Percentiles rank a stretch among this genome's conserved stretches.
Evolutionary conservation across 1,284 basidiomycete genomes (phyloP).

Genomic region (Cryptococcus sp.): DNA sequence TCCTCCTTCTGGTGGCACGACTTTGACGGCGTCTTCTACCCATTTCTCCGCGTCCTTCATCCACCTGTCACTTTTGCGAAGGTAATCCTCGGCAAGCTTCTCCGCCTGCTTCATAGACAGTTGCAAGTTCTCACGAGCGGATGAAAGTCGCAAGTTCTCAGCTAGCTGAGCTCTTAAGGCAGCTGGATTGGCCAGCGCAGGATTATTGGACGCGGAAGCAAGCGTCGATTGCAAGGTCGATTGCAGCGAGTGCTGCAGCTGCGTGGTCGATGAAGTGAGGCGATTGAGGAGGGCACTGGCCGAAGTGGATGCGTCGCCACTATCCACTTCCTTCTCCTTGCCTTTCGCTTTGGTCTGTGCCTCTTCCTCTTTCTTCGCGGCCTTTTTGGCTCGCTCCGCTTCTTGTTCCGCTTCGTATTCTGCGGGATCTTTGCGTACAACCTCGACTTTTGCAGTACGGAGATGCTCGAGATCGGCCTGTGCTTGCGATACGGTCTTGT

Average conservation of each 20-base stretch:
- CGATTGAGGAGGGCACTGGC: slow-evolving; percentile 35
- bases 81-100: slow-evolving; percentile 66
- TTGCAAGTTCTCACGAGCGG: slow-evolving; percentile 47
- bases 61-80: slow-evolving; percentile 69
- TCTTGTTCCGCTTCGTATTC: slow-evolving; percentile 33
- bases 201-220: slow-evolving; percentile 61
- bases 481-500: slow-evolving; percentile 74
- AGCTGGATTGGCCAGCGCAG: slow-evolving; percentile 43
- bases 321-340: slow-evolving; percentile 9
- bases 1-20: slow-evolving; percentile 73
- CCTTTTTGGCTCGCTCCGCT: slow-evolving; percentile 23
- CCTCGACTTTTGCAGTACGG: slow-evolving; percentile 47
- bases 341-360: slow-evolving; percentile 32
- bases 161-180: slow-evolving; percentile 64
- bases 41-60: slow-evolving; percentile 70
- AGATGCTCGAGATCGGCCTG: slow-evolving; percentile 69
- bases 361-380: slow-evolving; percentile 15
- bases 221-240: slow-evolving; percentile 60
- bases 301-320: background rate
- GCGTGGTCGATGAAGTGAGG: slow-evolving; percentile 36
- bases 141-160: slow-evolving; percentile 62
- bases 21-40: slow-evolving; percentile 69
- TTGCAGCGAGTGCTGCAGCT: slow-evolving; percentile 55
- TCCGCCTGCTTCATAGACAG: slow-evolving; percentile 67
- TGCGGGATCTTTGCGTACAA: slow-evolving; percentile 41